Base-by-base conservation (phyloP, 2,329 filamentous ascomycete genomes). In the Cytospora paraplurivora region DNA sequence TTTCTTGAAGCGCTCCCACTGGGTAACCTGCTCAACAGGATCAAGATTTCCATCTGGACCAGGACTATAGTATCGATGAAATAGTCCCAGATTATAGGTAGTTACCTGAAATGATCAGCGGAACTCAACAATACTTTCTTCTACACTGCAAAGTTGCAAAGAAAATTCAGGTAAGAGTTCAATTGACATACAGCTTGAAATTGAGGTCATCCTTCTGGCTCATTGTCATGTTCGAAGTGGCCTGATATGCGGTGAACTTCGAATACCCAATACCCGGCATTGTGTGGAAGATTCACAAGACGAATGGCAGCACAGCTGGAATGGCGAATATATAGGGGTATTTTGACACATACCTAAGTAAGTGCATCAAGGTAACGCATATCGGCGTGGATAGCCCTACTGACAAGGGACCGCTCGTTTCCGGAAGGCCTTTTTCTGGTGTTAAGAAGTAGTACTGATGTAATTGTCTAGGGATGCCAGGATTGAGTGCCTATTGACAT, bases 151-250 rank as follows among this genome's bases (percentile, higher is more conserved):
- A 7, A 55, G 6, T 19, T 11, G 37, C 13, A 27, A 55, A 10
- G n/a, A n/a, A n/a, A 32, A 7, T 7, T 1, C 10, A 13, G 27
- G 27, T 27, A 27, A 27, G 4, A 4, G 27, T 27, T 27, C 2
- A 15, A 32, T 2, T 7, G 34, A 13, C 58, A 13, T 47, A 54
- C 58, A 27, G 58, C 58, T 44, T 50, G 58, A n/a, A 47, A 60
- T 17, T 27, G 35, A 8, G 58, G 50, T 11, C n/a, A n/a, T n/a
- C 58, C 58, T 19, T 47, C 50, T 21, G 50, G 27, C 27, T 60
- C 58, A 7, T 54, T 11, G 32, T 54, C 50, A 17, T 60, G 58
- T 21, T 60, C 17, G 50, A 60, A 60, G 38, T 47, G 54, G 15
- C 58, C 58, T 2, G 49, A n/a, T 15, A 47, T 37, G 58, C 50